phyloP scores from a whole-genome alignment of 768 basidiomycete genomes.

The Cantharellus cinnabarinus region DNA sequence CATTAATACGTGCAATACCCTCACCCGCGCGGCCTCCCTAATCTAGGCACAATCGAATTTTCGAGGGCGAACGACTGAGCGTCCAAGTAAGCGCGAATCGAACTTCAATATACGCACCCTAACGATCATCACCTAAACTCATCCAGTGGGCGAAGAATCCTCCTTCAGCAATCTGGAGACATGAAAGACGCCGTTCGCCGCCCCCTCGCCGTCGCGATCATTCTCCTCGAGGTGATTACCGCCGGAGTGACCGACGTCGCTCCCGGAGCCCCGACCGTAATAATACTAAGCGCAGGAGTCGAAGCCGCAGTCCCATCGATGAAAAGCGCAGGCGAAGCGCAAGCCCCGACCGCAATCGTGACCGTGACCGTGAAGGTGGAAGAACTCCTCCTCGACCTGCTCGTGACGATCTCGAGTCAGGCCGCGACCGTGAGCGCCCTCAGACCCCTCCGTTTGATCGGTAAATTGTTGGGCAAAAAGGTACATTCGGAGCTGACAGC shows the following conservation, averaged over 20 bases:
- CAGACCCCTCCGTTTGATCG: conserved; percentile 39
- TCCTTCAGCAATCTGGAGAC: conserved; percentile 62
- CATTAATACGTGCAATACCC: not conserved
- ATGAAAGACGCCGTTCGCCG: not conserved
- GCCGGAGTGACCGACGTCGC: conserved; percentile 14
- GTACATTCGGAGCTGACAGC: no score
- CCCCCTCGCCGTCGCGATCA: conserved; percentile 6
- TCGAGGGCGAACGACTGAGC: conserved; percentile 54
- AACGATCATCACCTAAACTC: not conserved
- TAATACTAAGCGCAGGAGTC: conserved; percentile 4
- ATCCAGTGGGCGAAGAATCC: conserved; percentile 63
- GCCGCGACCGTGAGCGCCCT: conserved; percentile 21
- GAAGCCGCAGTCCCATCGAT: not conserved
- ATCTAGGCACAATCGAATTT: conserved; percentile 49
- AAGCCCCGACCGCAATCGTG: conserved; percentile 19
- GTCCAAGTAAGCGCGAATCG: conserved; percentile 34
- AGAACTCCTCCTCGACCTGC: conserved; percentile 15
- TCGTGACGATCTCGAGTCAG: conserved; percentile 16
- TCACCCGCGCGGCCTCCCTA: conserved; percentile 5
- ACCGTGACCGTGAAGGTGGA: not conserved
- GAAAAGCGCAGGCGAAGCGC: conserved; percentile 22
- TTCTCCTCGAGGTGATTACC: conserved; percentile 14
- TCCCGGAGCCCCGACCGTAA: conserved; percentile 19
- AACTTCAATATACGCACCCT: not conserved
- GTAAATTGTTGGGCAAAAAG: not conserved